Evolutionary conservation across 176 grass and related monocot genomes (phyloP).

Genomic region (Carex pumila): DNA sequence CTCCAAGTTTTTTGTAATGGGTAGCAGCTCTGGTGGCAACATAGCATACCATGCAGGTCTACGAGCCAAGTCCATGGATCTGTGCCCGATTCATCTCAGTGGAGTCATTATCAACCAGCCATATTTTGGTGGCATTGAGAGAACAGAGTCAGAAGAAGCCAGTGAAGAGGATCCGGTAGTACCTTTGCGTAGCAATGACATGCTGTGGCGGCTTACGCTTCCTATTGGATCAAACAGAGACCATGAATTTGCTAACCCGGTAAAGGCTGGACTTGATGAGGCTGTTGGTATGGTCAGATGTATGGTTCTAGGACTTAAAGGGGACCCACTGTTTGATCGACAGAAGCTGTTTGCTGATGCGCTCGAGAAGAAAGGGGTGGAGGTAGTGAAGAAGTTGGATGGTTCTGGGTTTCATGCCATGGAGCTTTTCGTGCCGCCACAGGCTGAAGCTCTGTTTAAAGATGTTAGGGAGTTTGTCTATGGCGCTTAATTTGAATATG

Average conservation of each 20-base stretch:
- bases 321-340: constrained; percentile 60
- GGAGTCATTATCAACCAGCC: constrained; percentile 76
- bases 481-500: neutral
- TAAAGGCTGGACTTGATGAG: neutral
- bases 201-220: constrained; percentile 67
- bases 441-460: constrained; percentile 36
- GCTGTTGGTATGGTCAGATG: constrained; percentile 25
- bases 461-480: constrained; percentile 41
- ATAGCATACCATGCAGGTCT: constrained; percentile 51
- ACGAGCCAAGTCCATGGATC: constrained; percentile 16
- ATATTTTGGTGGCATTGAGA: constrained; percentile 56
- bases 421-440: constrained; percentile 54
- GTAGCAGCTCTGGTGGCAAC: constrained; percentile 86
- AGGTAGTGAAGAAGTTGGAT: constrained; percentile 39
- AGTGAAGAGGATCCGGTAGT: constrained; percentile 49
- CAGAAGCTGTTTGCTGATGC: constrained; percentile 40
- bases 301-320: constrained; percentile 45
- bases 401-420: constrained; percentile 43
- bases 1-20: constrained; percentile 59
- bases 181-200: constrained; percentile 59
- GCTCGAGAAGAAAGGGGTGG: constrained; percentile 33
- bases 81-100: constrained; percentile 1
- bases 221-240: constrained; percentile 43
- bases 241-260: constrained; percentile 67
- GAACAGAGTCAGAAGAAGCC: constrained; percentile 45